Percentiles rank a stretch among this genome's conserved stretches.
Conservation (phyloP, 2,329 filamentous ascomycete genomes). For the Alternaria ethzedia region DNA sequence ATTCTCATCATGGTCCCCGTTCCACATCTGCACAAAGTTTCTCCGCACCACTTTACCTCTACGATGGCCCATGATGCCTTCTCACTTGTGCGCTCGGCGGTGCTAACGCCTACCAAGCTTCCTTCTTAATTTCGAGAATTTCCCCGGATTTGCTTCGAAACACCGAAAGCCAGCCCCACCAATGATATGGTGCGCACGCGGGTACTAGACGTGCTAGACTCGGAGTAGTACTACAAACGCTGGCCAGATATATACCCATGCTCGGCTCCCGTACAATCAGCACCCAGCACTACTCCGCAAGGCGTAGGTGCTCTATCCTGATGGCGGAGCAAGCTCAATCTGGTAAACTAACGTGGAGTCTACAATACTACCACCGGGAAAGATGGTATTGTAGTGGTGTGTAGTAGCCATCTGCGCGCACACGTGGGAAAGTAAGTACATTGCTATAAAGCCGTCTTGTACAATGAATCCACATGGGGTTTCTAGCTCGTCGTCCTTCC, state of each 20-base stretch:
- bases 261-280: background rate
- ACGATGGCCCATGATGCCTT: background rate
- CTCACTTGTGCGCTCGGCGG: background rate
- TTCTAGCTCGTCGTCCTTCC: background rate
- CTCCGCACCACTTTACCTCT: background rate
- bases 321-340: background rate
- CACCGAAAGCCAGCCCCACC: background rate
- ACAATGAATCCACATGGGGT: background rate
- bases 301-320: background rate
- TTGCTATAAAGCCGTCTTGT: background rate
- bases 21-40: too few relatives aligned
- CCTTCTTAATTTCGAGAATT: background rate
- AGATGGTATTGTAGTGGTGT: background rate
- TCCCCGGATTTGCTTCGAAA: background rate
- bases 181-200: background rate
- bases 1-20: background rate
- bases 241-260: background rate
- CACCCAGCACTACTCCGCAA: background rate
- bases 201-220: background rate
- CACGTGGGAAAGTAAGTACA: background rate
- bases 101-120: background rate
- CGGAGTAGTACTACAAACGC: background rate
- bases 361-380: background rate
- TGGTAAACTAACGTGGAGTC: background rate
- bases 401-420: background rate